These are phyloP conservation scores for Trichomonas gallinae DNA, from an alignment of 208 protist genomes.

Conservation along the genomic window DNA sequence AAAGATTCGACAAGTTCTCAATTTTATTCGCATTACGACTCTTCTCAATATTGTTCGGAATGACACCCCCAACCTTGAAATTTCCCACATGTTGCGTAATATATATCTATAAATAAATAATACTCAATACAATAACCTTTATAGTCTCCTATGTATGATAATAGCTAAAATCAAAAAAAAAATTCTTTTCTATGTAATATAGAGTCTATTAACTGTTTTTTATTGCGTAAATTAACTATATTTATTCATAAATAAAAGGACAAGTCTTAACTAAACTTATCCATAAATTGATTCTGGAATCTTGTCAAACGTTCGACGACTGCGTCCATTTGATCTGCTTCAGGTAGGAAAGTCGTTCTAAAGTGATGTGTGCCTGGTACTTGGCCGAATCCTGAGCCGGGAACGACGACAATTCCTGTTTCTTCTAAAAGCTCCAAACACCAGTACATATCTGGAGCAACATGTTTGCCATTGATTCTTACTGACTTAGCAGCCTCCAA, in stretches of 20 bases:
- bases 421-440: conserved; percentile 76
- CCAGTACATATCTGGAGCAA: conserved; percentile 76
- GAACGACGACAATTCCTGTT: conserved; percentile 68
- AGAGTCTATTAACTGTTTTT: no score
- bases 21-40: no score
- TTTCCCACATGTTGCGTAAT: no score
- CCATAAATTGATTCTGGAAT: conserved; percentile 37
- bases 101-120: no score
- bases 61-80: no score
- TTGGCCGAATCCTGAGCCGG: conserved; percentile 62
- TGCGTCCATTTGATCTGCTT: conserved; percentile 70
- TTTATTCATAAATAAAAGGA: background rate
- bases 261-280: background rate
- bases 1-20: no score
- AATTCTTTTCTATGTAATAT: no score
- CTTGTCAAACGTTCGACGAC: conserved; percentile 24
- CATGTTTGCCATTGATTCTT: conserved; percentile 29
- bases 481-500: conserved; percentile 25
- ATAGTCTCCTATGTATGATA: no score
- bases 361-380: conserved; percentile 80
- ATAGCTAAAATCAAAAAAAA: no score
- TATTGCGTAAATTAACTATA: no score
- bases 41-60: no score
- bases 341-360: conserved; percentile 92
- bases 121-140: no score